Evolutionary conservation across 176 grass and related monocot species (phyloP).

Genomic region (Hyparrhenia diplandra): DNA sequence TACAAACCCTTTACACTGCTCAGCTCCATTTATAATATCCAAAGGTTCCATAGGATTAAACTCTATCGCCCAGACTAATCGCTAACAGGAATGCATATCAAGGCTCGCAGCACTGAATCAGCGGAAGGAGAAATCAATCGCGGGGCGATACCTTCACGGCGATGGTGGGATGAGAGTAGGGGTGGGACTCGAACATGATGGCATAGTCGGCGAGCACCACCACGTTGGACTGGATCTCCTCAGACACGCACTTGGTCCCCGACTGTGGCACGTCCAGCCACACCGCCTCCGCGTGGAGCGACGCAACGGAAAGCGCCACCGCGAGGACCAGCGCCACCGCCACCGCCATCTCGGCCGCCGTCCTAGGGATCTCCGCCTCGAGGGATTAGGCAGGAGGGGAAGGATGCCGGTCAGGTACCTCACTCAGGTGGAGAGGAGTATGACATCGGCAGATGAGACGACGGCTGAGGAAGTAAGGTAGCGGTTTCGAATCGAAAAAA

Average conservation of each 20-base stretch:
- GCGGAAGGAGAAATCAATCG: not conserved
- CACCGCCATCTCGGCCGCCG: not conserved
- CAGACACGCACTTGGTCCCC: slow-evolving; percentile 92
- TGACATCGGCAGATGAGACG: slow-evolving; percentile 5
- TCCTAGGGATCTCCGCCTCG: slow-evolving; percentile 40
- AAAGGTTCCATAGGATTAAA: not conserved
- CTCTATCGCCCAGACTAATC: not conserved
- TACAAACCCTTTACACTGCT: not conserved
- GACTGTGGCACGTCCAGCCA: slow-evolving; percentile 70
- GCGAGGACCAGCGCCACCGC: slow-evolving; percentile 7
- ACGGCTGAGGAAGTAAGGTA: not conserved
- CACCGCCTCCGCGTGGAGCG: slow-evolving; percentile 46
- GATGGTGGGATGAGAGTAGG: slow-evolving; percentile 51
- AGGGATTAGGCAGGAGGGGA: not conserved
- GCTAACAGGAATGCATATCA: not conserved
- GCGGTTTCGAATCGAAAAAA: not conserved
- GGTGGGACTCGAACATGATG: slow-evolving; percentile 63
- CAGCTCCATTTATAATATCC: not conserved
- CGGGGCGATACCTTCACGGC: slow-evolving; percentile 48
- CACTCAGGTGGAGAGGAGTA: not conserved
- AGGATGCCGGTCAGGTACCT: not conserved
- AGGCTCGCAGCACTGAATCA: not conserved
- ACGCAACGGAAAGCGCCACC: slow-evolving; percentile 20
- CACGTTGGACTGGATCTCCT: slow-evolving; percentile 95
- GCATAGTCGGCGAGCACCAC: slow-evolving; percentile 81